phyloP scores from a whole-genome alignment of 1,284 basidiomycete genomes.

The Microbotryum silenes-acaulis region DNA sequence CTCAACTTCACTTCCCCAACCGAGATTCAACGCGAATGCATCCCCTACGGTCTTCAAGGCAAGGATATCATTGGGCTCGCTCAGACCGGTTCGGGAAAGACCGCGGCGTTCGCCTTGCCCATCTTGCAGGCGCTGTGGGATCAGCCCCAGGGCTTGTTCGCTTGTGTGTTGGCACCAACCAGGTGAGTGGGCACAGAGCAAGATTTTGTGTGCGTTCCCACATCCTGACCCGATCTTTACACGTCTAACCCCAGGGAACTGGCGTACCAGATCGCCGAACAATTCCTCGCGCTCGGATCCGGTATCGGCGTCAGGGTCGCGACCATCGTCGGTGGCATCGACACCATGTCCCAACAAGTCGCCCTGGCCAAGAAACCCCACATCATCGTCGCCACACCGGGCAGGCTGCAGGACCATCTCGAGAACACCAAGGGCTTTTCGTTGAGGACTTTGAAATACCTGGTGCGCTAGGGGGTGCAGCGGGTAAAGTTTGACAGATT shows the following conservation, averaged over 20 bases:
- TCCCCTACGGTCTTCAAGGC: constrained; percentile 83
- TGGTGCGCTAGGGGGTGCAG: constrained; percentile 52
- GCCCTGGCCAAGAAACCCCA: constrained; percentile 91
- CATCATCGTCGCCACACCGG: constrained; percentile 94
- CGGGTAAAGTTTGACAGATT: neutral
- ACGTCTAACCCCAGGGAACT: constrained; percentile 56
- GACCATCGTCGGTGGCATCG: constrained; percentile 91
- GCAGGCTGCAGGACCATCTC: constrained; percentile 87
- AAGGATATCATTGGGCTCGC: constrained; percentile 97
- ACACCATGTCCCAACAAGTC: constrained; percentile 86
- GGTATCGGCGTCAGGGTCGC: constrained; percentile 88
- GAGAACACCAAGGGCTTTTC: constrained; percentile 99
- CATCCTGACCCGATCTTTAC: constrained; percentile 4
- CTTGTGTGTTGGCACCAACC: constrained; percentile 89
- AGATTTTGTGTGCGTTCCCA: neutral
- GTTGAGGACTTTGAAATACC: constrained; percentile 74
- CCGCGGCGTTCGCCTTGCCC: constrained; percentile 92
- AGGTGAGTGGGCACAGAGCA: constrained; percentile 42
- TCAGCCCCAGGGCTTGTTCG: constrained; percentile 86
- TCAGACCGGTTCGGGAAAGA: constrained; percentile 95
- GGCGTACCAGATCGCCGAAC: constrained; percentile 97
- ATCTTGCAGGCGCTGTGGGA: constrained; percentile 95
- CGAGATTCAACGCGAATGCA: constrained; percentile 80
- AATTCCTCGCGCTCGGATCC: constrained; percentile 86
- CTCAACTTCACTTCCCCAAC: constrained; percentile 82